Evolutionary conservation across 2,329 filamentous ascomycete genomes (phyloP).

Genomic region (Ceratocystis colombiana): DNA sequence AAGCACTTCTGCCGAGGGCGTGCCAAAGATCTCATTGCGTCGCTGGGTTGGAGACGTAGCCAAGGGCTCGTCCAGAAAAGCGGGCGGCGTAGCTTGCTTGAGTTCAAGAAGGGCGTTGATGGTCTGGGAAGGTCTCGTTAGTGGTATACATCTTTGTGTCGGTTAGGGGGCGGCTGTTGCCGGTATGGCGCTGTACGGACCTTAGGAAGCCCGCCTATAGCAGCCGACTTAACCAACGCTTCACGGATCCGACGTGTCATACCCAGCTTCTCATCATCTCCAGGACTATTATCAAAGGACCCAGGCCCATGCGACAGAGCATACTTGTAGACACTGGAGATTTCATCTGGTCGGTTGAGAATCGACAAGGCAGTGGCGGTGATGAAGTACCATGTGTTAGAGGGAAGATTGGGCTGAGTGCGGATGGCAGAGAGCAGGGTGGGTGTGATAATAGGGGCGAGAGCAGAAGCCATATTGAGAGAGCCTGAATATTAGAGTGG

Average conservation of each 20-base stretch:
- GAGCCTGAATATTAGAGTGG: background rate
- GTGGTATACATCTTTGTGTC: background rate
- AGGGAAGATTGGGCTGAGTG: constrained; percentile 36
- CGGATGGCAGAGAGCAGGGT: constrained; percentile 36
- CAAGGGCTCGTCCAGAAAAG: constrained; percentile 36
- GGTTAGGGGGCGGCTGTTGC: background rate
- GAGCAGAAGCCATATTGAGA: background rate
- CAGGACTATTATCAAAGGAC: constrained; percentile 28
- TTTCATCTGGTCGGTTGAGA: constrained; percentile 42
- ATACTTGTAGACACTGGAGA: constrained; percentile 37
- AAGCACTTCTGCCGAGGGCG: constrained; percentile 33
- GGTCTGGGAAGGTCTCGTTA: constrained; percentile 30
- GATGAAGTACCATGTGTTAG: constrained; percentile 42
- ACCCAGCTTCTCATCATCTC: constrained; percentile 34
- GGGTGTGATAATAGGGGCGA: constrained; percentile 32
- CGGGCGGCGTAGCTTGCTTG: constrained; percentile 36
- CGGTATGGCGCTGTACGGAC: constrained; percentile 31
- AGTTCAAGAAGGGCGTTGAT: constrained; percentile 41
- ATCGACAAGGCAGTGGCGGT: constrained; percentile 38
- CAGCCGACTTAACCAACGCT: constrained; percentile 40
- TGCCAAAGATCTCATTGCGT: constrained; percentile 34
- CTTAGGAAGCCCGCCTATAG: constrained; percentile 43
- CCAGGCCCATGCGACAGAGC: constrained; percentile 33
- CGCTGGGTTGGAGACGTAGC: constrained; percentile 35
- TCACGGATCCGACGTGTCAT: constrained; percentile 41